Base-by-base conservation (phyloP, 441 rosid species). In the Erysimum pusillum region DNA sequence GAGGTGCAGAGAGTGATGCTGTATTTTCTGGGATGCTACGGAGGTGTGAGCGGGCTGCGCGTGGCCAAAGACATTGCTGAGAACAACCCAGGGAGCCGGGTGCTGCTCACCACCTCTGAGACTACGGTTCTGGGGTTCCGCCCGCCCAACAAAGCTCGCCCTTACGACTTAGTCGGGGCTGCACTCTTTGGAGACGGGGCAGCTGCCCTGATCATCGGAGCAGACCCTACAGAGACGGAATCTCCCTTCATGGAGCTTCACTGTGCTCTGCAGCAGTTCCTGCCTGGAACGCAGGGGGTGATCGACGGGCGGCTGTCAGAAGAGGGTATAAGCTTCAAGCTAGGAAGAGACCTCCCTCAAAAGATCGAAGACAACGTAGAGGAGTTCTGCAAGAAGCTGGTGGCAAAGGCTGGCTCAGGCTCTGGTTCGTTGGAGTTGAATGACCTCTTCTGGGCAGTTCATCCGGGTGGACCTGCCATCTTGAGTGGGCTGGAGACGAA, bases 151-250 rank as follows among this genome's bases (percentile, higher is more conserved):
- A 91, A 86, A 68, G 81, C 86, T 18, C 96, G 93, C 79, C 95
- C 95, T 48, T 90, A 95, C 28, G 92, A 91, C 73, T 88, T 95
- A 7, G 98, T 93, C 1, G 97, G 96, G 39, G 97, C 97, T 13
- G 96, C 98, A 32, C 92, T 95, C 41, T 95, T 95, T 25, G 98
- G 94, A 1, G 99, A 95, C 15, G 98, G 98, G 2, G 97, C 96
- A 14, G 97, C 96, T 0, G 95, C 96, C 5, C 91, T 79, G 15
- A 83, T 95, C 36, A 73, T 95, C 4, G 96, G 97, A 74, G 88
- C 95, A 3, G 76, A 88, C 58, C 95, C 97, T 6, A 56, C 18
- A 3, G 85, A 74, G 7, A 56, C 34, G 41, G 97, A 95, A 79
- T 80, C 79, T 56, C 96, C 98, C 65, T 91, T 93, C 90, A 79